Conservation (phyloP, 2,329 filamentous ascomycete genomes). For the Ophiostoma sp. region DNA sequence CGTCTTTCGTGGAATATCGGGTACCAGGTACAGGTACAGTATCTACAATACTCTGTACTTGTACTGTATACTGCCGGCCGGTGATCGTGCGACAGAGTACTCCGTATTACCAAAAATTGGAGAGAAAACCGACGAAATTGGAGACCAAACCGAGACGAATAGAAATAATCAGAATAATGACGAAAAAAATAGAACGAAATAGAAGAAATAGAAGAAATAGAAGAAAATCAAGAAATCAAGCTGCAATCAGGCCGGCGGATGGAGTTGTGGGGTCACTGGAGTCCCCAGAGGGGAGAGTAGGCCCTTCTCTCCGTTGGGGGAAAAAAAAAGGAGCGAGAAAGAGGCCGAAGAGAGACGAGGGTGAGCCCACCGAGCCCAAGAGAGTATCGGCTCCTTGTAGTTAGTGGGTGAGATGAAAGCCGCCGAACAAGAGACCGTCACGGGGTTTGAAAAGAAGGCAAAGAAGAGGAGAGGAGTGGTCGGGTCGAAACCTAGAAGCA, state of each 20-base stretch:
- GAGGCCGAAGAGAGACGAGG: conserved; percentile 10
- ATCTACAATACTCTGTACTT: not conserved
- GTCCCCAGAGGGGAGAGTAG: conserved; percentile 16
- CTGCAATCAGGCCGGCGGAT: not conserved
- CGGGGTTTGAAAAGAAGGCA: not conserved
- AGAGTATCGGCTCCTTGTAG: not conserved
- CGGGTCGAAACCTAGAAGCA: not conserved
- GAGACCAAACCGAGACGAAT: not conserved
- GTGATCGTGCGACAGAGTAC: not conserved
- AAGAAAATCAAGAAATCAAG: not conserved
- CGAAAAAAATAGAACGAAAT: not conserved
- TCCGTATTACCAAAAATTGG: not conserved
- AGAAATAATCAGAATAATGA: conserved; percentile 5
- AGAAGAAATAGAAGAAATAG: not conserved
- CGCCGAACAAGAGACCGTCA: conserved; percentile 8
- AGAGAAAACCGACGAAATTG: not conserved
- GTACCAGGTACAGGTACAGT: not conserved
- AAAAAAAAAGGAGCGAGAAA: conserved; percentile 17
- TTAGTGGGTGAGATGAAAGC: not conserved
- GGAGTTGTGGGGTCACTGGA: conserved; percentile 10
- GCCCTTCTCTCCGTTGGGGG: conserved; percentile 16
- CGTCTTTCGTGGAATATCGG: not conserved
- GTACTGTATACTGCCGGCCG: too few species aligned
- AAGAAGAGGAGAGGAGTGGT: not conserved
- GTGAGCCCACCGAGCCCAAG: conserved; percentile 13